Evolutionary conservation across 345 rosid genomes (phyloP).

Genomic region (Hypericum perforatum): DNA sequence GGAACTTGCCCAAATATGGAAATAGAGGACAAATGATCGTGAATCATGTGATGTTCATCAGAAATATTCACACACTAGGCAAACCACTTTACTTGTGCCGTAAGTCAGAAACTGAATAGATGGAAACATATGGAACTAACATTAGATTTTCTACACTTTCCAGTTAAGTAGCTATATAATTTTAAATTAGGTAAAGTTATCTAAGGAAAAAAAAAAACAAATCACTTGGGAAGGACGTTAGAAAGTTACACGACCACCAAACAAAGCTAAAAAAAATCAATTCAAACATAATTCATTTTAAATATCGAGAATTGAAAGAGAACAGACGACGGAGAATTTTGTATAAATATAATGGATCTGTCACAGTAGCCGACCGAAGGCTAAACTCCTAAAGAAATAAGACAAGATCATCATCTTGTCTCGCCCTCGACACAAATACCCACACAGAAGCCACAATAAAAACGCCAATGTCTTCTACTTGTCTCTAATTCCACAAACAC

Average conservation of each 20-base stretch:
- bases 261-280: background rate
- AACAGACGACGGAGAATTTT: background rate
- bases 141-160: no score
- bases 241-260: constrained; percentile 22
- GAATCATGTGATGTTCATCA: no score
- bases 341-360: constrained; percentile 8
- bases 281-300: no score
- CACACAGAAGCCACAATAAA: background rate
- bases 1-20: no score
- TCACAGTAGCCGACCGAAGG: constrained; percentile 19
- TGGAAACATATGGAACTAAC: no score
- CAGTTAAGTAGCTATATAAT: no score
- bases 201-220: background rate
- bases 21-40: no score
- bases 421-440: constrained; percentile 12
- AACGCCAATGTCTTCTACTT: constrained; percentile 31
- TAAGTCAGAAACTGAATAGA: no score
- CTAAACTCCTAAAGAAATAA: constrained; percentile 20
- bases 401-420: constrained; percentile 17
- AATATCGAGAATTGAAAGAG: no score
- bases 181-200: no score
- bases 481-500: constrained; percentile 14
- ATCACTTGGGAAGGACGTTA: background rate
- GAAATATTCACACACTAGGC: no score
- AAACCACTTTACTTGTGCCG: no score